Base-by-base conservation (phyloP, 2,329 filamentous ascomycete genomes). In the Akanthomyces lecanii region DNA sequence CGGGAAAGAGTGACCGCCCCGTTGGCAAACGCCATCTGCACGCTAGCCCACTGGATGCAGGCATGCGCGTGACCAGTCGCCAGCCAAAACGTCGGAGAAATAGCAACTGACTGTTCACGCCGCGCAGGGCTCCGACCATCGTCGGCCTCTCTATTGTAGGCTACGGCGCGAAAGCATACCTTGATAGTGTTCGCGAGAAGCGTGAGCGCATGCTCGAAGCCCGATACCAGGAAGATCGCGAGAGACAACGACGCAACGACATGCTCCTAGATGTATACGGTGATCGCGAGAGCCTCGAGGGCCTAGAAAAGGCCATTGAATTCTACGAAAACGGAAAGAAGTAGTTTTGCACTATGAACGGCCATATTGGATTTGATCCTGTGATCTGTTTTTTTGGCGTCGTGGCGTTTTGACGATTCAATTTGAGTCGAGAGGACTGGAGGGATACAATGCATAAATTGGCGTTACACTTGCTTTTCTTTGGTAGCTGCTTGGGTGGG, bases 201-300 rank as follows among this genome's bases (percentile, higher is more conserved):
- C 72, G 69, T 30, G 64, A 67, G 25, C 59, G 51, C 16, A 69
- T 71, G 52, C 71, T 72, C 53, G 69, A 73, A 61, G 68, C 69
- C 61, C 70, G 66, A 21, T 75, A 78, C 63, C 71, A 71, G 61
- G 67, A 75, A 50, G 73, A 74, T 44, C 69, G 68, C n/a, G 73
- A 75, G 58, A 71, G 70, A 58, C 73, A 72, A 65, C 71, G 71
- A 45, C 72, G 72, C 54, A 76, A 80, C 64, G 74, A 77, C 23
- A 72, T 79, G 62, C 71, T 83, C 65, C 73, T 81, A 71, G 77
- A 82, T 42, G 77, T 81, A 63, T 83, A 83, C 64, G 80, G 81
- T 53, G 79, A 81, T 65, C 76, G 80, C 16, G 77, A 77, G 33
- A 82, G 77, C 65, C 72, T 83, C 4, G 76, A 78, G 30, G 78